Conservation (phyloP, 1,139 yeast species). For the Sugiyamaella neomexicana region DNA sequence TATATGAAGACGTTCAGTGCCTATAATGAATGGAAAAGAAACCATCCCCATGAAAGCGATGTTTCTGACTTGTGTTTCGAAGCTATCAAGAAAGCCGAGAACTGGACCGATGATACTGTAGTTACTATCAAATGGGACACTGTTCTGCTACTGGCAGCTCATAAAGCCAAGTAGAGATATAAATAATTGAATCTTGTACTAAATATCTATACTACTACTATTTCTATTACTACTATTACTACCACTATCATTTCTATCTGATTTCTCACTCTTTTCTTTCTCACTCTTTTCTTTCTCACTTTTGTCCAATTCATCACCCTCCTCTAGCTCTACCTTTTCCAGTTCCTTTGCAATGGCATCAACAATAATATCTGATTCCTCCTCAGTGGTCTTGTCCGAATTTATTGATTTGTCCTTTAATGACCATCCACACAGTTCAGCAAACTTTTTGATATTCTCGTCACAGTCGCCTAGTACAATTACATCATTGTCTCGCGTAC, state of each 20-base stretch:
- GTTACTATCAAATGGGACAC: conserved; percentile 61
- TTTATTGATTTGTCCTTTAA: conserved; percentile 15
- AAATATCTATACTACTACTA: too few relatives aligned
- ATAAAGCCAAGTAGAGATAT: too few relatives aligned
- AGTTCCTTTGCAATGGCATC: neutral
- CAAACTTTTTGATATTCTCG: conserved; percentile 53
- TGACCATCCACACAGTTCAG: conserved; percentile 63
- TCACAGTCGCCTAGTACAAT: conserved; percentile 66
- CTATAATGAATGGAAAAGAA: conserved; percentile 62
- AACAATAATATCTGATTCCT: neutral
- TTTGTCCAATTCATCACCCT: too few relatives aligned
- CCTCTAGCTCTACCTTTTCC: neutral
- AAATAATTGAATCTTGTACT: too few relatives aligned
- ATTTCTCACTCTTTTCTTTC: neutral
- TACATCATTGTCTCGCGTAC: conserved; percentile 59
- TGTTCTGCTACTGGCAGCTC: conserved; percentile 49
- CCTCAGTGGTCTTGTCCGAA: neutral
- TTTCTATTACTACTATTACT: too few relatives aligned
- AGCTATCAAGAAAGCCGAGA: conserved; percentile 45
- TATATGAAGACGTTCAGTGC: conserved; percentile 71
- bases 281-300: too few relatives aligned
- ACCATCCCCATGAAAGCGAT: conserved; percentile 39
- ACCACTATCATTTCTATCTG: too few relatives aligned
- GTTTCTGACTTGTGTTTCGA: conserved; percentile 44
- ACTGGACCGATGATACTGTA: conserved; percentile 49